Percentiles rank a stretch among this genome's conserved stretches.
Evolutionary conservation across 306 rosid genomes (phyloP).

Genomic region (Mimosa bimucronata): DNA sequence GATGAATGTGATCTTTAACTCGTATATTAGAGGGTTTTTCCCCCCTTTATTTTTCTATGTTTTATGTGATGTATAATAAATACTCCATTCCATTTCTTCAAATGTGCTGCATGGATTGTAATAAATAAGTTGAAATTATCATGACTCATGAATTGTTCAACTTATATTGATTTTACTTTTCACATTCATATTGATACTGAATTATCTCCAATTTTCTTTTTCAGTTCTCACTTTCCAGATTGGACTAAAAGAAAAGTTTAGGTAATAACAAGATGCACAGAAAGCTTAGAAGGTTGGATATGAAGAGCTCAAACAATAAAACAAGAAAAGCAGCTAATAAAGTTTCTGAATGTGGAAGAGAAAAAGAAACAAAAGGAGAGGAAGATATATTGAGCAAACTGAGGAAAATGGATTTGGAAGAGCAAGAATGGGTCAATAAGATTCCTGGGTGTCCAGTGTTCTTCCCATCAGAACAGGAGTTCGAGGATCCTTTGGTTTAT

Average conservation of each 20-base stretch:
- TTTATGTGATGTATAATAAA: neutral
- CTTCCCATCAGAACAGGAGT: conserved; percentile 39
- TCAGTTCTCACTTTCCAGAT: neutral
- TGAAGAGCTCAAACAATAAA: neutral
- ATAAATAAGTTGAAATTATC: too few relatives aligned
- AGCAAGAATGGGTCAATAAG: conserved; percentile 41
- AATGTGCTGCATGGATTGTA: neutral
- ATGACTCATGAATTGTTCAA: neutral
- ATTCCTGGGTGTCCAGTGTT: conserved; percentile 46
- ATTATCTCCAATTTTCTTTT: neutral
- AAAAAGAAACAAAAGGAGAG: neutral
- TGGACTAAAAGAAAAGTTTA: neutral
- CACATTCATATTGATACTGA: neutral
- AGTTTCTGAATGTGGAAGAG: conserved; percentile 23
- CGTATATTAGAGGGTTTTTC: neutral
- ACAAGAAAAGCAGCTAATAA: conserved; percentile 18
- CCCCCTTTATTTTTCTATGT: neutral
- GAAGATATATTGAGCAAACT: conserved; percentile 11
- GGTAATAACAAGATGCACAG: neutral
- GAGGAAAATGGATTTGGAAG: conserved; percentile 28
- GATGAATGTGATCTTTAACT: neutral
- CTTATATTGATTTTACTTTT: neutral
- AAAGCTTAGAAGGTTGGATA: neutral
- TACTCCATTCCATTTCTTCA: neutral
- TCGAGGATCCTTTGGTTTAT: conserved; percentile 40